These are phyloP conservation scores for Biscutella auriculata DNA, from an alignment of 441 rosid genomes.

Conservation along the genomic window DNA sequence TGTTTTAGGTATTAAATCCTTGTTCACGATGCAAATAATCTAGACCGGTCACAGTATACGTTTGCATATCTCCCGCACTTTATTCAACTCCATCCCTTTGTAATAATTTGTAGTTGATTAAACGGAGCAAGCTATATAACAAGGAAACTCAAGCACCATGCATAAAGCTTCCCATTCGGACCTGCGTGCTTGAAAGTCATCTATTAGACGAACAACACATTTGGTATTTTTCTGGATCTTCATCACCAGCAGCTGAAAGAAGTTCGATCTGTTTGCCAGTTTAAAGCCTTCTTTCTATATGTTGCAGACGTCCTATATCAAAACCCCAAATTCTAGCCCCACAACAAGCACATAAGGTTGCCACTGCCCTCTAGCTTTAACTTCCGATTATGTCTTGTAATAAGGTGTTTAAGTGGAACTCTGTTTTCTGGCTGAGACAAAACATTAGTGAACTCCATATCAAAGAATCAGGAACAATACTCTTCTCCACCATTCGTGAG, in stretches of 20 bases:
- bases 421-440: conserved; percentile 30
- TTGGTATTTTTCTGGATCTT: conserved; percentile 55
- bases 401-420: background rate
- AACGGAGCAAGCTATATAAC: conserved; percentile 84
- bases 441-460: conserved; percentile 48
- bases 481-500: conserved; percentile 46
- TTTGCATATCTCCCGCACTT: conserved; percentile 81
- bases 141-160: conserved; percentile 94
- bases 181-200: conserved; percentile 79
- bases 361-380: background rate
- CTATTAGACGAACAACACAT: conserved; percentile 65
- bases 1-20: conserved; percentile 82
- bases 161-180: conserved; percentile 88
- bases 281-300: background rate
- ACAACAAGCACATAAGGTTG: background rate
- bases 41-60: conserved; percentile 62
- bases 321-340: background rate
- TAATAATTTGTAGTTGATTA: conserved; percentile 70
- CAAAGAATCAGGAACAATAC: conserved; percentile 38
- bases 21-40: conserved; percentile 84
- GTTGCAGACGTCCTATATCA: background rate
- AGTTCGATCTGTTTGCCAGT: too few relatives aligned
- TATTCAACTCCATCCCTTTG: conserved; percentile 58
- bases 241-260: conserved; percentile 54
- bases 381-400: conserved; percentile 10